A percentile compares a stretch with the other conserved stretches of the same genome.
Conservation (phyloP, 2,329 filamentous ascomycete species). For the Polytolypa hystricis region DNA sequence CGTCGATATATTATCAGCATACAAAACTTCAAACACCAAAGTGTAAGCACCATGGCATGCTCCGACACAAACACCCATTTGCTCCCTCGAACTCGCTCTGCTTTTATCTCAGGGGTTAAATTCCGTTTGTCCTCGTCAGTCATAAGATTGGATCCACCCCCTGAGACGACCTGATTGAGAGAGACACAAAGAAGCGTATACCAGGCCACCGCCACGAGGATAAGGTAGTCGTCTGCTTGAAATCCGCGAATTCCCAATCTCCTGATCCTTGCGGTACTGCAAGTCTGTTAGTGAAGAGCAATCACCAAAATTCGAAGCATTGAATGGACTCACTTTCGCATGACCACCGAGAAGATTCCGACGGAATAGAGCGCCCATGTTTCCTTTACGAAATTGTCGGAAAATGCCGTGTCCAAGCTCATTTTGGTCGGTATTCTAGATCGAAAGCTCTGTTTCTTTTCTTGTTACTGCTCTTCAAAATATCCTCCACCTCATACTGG, state of each 20-base stretch:
- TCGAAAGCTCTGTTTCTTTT: too few species aligned
- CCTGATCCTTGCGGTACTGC: constrained; percentile 29
- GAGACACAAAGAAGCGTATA: constrained; percentile 46
- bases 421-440: too few species aligned
- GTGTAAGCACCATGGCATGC: constrained; percentile 47
- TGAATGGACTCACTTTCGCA: constrained; percentile 33
- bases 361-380: constrained; percentile 28
- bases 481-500: too few species aligned
- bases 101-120: constrained; percentile 37
- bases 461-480: too few species aligned
- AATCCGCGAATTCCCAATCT: constrained; percentile 39
- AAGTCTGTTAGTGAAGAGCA: too few species aligned
- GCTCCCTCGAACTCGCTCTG: constrained; percentile 40
- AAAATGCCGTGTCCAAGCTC: constrained; percentile 12
- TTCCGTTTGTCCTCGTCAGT: constrained; percentile 33
- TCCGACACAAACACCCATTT: constrained; percentile 54
- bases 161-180: constrained; percentile 44
- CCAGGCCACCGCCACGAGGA: constrained; percentile 43
- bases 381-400: constrained; percentile 22
- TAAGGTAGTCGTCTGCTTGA: constrained; percentile 46
- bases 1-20: constrained; percentile 43
- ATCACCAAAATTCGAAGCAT: too few species aligned
- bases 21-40: constrained; percentile 44
- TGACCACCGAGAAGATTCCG: constrained; percentile 25
- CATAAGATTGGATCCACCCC: constrained; percentile 51